Percentiles rank a stretch among this genome's conserved stretches.
Evolutionary conservation across 108 stramenopile species (phyloP).

Genomic region (Cyclotella cryptica): DNA sequence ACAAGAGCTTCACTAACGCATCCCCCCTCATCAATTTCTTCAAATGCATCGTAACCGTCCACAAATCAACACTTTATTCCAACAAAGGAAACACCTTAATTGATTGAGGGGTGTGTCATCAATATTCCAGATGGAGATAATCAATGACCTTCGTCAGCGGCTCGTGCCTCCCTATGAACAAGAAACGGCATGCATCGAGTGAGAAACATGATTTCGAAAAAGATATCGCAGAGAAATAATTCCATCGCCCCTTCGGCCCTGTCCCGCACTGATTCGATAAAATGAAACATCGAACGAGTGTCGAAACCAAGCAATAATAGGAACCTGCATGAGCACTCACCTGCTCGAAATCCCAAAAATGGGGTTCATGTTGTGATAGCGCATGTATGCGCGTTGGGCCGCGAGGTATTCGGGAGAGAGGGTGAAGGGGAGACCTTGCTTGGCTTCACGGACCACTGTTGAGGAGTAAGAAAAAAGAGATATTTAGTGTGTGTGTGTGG

Average conservation of each 20-base stretch:
- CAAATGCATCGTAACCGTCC: too few relatives aligned
- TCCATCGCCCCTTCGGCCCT: background rate
- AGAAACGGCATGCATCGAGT: background rate
- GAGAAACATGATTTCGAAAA: background rate
- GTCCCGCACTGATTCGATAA: background rate
- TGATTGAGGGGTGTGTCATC: too few relatives aligned
- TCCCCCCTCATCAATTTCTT: too few relatives aligned
- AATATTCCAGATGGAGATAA: too few relatives aligned
- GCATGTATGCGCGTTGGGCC: constrained; percentile 91
- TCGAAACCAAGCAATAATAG: background rate
- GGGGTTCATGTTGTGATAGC: constrained; percentile 94
- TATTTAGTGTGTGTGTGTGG: background rate
- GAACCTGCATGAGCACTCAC: constrained; percentile 16
- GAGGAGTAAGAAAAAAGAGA: background rate
- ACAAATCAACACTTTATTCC: too few relatives aligned
- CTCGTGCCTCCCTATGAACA: constrained; percentile 42
- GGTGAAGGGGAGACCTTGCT: constrained; percentile 75
- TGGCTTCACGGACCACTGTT: constrained; percentile 46
- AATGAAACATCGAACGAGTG: background rate
- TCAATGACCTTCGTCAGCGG: constrained; percentile 56
- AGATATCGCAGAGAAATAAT: background rate
- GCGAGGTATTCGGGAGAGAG: constrained; percentile 84
- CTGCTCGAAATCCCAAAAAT: constrained; percentile 87
- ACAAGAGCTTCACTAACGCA: too few relatives aligned
- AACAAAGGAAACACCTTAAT: too few relatives aligned